Percentiles rank a stretch among this genome's conserved stretches.
Evolutionary conservation across 345 rosid species (phyloP).

Genomic region (Brassica cretica): DNA sequence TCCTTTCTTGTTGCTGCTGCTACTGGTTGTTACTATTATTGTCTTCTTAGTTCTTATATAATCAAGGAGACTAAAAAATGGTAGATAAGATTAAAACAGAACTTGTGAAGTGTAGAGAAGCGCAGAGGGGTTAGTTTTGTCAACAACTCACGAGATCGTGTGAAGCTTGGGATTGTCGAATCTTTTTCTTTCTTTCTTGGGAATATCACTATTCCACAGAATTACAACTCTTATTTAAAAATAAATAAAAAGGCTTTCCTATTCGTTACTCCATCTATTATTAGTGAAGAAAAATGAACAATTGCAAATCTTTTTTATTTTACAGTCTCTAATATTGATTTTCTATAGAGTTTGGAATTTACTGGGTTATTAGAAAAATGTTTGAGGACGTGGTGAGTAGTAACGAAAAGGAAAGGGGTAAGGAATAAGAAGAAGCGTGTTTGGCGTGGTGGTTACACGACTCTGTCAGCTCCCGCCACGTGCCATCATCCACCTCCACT

Average conservation of each 20-base stretch:
- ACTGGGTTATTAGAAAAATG: not conserved
- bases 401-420: not conserved
- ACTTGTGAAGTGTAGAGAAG: not conserved
- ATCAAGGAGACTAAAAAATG: not conserved
- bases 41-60: not conserved
- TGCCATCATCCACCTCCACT: not conserved
- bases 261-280: slow-evolving; percentile 8
- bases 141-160: not conserved
- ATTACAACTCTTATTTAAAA: not conserved
- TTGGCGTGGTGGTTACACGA: slow-evolving; percentile 29
- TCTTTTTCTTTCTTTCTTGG: slow-evolving; percentile 1
- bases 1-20: not conserved
- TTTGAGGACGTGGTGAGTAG: not conserved
- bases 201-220: slow-evolving; percentile 11
- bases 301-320: not conserved
- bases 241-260: not conserved
- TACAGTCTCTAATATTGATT: not conserved
- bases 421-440: slow-evolving; percentile 9
- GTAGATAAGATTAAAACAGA: not conserved
- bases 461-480: slow-evolving; percentile 19
- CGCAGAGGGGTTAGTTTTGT: slow-evolving; percentile 2
- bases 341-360: not conserved
- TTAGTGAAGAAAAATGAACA: not conserved
- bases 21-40: not conserved
- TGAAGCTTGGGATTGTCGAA: slow-evolving; percentile 15